A percentile compares a stretch with the other conserved stretches of the same genome.
Evolutionary conservation across 495 filamentous ascomycete genomes (phyloP).

Genomic region (Penicillium turbatum): DNA sequence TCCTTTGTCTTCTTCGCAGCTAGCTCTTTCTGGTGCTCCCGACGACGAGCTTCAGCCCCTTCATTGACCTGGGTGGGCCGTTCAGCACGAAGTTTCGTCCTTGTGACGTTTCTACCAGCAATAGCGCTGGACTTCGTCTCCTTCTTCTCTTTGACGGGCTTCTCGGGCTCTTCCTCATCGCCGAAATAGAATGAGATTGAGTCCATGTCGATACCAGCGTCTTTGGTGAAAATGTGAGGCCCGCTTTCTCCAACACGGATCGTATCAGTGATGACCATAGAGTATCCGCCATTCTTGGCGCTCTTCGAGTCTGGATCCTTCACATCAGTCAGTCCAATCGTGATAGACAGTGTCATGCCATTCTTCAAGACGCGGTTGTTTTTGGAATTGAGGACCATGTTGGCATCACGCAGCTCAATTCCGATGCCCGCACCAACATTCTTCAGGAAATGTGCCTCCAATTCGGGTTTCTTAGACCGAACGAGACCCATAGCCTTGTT

Average conservation of each 20-base stretch:
- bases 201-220: slow-evolving; percentile 83
- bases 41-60: slow-evolving; percentile 79
- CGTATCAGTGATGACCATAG: slow-evolving; percentile 86
- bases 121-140: slow-evolving; percentile 78
- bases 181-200: slow-evolving; percentile 97
- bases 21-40: slow-evolving; percentile 91
- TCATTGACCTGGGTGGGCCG: slow-evolving; percentile 80
- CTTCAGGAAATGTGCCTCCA: slow-evolving; percentile 89
- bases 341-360: slow-evolving; percentile 92
- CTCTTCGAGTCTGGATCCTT: slow-evolving; percentile 78
- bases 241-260: slow-evolving; percentile 77
- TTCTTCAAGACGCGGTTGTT: slow-evolving; percentile 78
- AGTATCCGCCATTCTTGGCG: slow-evolving; percentile 81
- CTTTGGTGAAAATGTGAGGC: slow-evolving; percentile 81
- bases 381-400: slow-evolving; percentile 78
- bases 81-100: slow-evolving; percentile 89
- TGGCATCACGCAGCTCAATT: slow-evolving; percentile 81
- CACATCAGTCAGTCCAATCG: slow-evolving; percentile 81
- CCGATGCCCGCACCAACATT: slow-evolving; percentile 87
- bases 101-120: slow-evolving; percentile 86
- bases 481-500: slow-evolving; percentile 75
- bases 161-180: slow-evolving; percentile 70
- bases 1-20: slow-evolving; percentile 82
- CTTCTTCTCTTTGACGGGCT: slow-evolving; percentile 65
- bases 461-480: slow-evolving; percentile 83